Percentiles rank a stretch among this genome's conserved stretches.
phyloP scores from a whole-genome alignment of 2,329 filamentous ascomycete species.

The Paracamarosporium sp. region DNA sequence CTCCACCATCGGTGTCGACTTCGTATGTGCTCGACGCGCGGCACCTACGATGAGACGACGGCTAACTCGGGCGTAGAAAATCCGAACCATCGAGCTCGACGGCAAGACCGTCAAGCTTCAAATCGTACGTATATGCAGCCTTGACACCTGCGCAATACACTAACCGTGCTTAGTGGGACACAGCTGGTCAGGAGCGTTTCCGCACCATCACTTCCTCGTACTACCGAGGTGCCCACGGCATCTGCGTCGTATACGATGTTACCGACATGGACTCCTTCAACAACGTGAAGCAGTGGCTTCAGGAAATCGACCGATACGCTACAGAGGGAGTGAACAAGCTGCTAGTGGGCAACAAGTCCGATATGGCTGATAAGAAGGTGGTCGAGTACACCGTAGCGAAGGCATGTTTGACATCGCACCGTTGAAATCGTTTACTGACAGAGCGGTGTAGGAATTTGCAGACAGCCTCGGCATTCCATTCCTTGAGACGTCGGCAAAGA shows the following conservation, averaged over 20 bases:
- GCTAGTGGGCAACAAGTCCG: constrained; percentile 99
- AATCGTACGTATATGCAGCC: constrained; percentile 63
- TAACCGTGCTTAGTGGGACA: constrained; percentile 81
- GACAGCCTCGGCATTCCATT: constrained; percentile 99
- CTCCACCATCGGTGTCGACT: constrained; percentile 99
- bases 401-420: constrained; percentile 62
- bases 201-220: constrained; percentile 99
- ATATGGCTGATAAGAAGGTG: constrained; percentile 99
- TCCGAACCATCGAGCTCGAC: constrained; percentile 98
- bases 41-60: constrained; percentile 14
- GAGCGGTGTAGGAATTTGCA: constrained; percentile 80
- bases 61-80: constrained; percentile 74
- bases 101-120: constrained; percentile 99
- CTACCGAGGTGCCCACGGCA: constrained; percentile 98
- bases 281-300: constrained; percentile 99
- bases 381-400: constrained; percentile 99
- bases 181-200: constrained; percentile 98
- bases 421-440: constrained; percentile 20
- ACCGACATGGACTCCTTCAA: constrained; percentile 99
- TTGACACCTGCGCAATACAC: constrained; percentile 16
- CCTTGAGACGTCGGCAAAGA: constrained; percentile 99
- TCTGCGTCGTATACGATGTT: constrained; percentile 99
- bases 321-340: constrained; percentile 99
- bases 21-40: constrained; percentile 51
- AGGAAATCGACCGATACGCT: constrained; percentile 98